Percentiles rank a stretch among this genome's conserved stretches.
Evolutionary conservation across 768 basidiomycete species (phyloP).

Genomic region (Pisolithus tinctorius): DNA sequence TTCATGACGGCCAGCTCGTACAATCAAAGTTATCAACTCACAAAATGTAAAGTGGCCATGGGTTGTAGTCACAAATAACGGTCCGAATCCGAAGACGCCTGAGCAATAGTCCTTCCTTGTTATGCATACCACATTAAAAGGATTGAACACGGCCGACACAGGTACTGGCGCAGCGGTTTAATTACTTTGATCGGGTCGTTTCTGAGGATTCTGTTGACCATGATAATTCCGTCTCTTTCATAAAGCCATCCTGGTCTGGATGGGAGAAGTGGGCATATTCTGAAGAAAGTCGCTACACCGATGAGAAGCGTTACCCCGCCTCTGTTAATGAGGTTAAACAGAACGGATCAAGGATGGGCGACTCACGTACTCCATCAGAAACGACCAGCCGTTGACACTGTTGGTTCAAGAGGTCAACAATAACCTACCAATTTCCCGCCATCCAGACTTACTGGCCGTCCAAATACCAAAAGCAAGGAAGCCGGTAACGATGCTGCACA

Average conservation of each 20-base stretch:
- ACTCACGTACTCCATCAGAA: constrained; percentile 42
- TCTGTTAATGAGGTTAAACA: constrained; percentile 22
- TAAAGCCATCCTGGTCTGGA: constrained; percentile 63
- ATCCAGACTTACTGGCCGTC: constrained; percentile 43
- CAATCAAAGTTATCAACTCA: constrained; percentile 6
- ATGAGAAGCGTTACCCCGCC: constrained; percentile 45
- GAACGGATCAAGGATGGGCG: constrained; percentile 34
- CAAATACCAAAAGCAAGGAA: constrained; percentile 62
- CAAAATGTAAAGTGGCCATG: constrained; percentile 63
- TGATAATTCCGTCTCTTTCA: constrained; percentile 53
- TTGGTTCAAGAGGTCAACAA: not conserved
- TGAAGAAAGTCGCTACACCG: constrained; percentile 49
- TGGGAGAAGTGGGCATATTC: constrained; percentile 52
- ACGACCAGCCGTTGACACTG: constrained; percentile 38
- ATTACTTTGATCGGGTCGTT: constrained; percentile 55
- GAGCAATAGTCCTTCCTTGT: constrained; percentile 50
- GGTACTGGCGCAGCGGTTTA: not conserved
- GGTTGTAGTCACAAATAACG: constrained; percentile 52
- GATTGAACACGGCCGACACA: not conserved
- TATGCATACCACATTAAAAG: constrained; percentile 57
- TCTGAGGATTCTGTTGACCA: constrained; percentile 51
- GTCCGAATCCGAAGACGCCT: constrained; percentile 51
- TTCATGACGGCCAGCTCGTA: not conserved
- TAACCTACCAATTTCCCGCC: constrained; percentile 29
- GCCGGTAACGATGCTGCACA: constrained; percentile 40